Percentiles rank a stretch among this genome's conserved stretches.
These are phyloP conservation scores for Lecanicillium sp. DNA, from an alignment of 2,329 filamentous ascomycete genomes.

Conservation along the genomic window DNA sequence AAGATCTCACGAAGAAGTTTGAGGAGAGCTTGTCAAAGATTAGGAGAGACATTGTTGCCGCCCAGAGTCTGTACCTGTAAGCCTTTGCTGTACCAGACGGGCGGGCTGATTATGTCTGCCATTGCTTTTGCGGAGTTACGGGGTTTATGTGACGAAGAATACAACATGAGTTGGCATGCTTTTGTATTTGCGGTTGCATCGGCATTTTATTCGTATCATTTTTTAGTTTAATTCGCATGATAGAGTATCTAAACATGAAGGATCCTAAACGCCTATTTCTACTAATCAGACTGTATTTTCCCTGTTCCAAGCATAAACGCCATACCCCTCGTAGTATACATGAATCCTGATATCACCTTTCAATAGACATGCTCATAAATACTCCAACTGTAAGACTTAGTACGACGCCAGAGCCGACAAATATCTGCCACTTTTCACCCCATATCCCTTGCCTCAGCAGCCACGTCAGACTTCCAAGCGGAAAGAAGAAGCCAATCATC, in stretches of 20 bases:
- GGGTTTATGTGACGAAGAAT: not conserved
- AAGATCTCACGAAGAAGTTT: slow-evolving; percentile 88
- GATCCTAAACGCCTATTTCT: slow-evolving; percentile 2
- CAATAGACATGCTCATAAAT: slow-evolving; percentile 41
- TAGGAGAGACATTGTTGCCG: slow-evolving; percentile 86
- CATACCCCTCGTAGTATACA: not conserved
- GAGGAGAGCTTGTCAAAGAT: slow-evolving; percentile 80
- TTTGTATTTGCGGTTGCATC: not conserved
- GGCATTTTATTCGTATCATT: slow-evolving; percentile 1
- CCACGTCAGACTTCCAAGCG: slow-evolving; percentile 79
- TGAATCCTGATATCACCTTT: slow-evolving; percentile 11
- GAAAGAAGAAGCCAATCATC: slow-evolving; percentile 91
- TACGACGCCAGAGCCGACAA: slow-evolving; percentile 76
- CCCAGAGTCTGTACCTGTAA: slow-evolving; percentile 86
- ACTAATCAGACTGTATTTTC: too few relatives aligned
- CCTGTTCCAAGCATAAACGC: not conserved
- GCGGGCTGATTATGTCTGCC: not conserved
- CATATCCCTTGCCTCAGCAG: slow-evolving; percentile 79
- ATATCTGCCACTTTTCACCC: slow-evolving; percentile 75
- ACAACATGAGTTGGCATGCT: not conserved
- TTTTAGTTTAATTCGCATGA: not conserved
- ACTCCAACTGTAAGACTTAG: slow-evolving; percentile 73
- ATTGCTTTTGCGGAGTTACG: not conserved
- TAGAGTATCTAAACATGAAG: not conserved
- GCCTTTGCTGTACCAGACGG: too few relatives aligned